Percentiles rank a stretch among this genome's conserved stretches.
phyloP scores from a whole-genome alignment of 768 basidiomycete genomes.

The Pleurotus platypus region DNA sequence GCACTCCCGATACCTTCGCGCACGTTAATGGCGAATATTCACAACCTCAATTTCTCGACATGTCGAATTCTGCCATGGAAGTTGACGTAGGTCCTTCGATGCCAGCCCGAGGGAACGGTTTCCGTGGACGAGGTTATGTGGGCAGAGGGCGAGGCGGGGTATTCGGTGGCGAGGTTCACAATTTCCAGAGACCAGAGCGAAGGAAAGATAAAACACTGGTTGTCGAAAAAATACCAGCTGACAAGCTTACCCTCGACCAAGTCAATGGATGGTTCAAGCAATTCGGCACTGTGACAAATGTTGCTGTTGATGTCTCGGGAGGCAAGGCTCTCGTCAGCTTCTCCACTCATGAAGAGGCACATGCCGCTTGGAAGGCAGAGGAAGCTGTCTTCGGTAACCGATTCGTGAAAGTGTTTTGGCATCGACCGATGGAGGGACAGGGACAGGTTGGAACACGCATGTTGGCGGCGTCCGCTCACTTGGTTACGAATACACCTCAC shows the following conservation, averaged over 20 bases:
- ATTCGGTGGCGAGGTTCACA: slow-evolving; percentile 64
- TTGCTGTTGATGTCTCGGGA: slow-evolving; percentile 74
- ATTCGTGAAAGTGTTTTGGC: slow-evolving; percentile 96
- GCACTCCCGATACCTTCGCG: not conserved
- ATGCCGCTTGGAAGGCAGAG: slow-evolving; percentile 87
- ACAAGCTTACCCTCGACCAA: slow-evolving; percentile 70
- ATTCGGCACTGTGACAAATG: slow-evolving; percentile 90
- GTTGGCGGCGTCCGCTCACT: slow-evolving; percentile 76
- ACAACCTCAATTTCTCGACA: slow-evolving; percentile 19
- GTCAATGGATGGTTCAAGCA: slow-evolving; percentile 89
- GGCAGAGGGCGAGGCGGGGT: slow-evolving; percentile 50
- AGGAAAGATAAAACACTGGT: slow-evolving; percentile 80
- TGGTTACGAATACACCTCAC: slow-evolving; percentile 54
- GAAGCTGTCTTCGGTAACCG: slow-evolving; percentile 94
- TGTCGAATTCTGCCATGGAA: slow-evolving; percentile 26
- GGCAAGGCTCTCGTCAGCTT: slow-evolving; percentile 89
- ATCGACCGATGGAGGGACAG: slow-evolving; percentile 88
- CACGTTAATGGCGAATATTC: slow-evolving; percentile 17
- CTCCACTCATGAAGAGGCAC: slow-evolving; percentile 76
- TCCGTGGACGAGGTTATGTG: slow-evolving; percentile 25
- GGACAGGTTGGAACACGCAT: slow-evolving; percentile 74
- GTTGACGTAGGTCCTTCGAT: slow-evolving; percentile 25
- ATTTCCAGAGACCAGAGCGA: slow-evolving; percentile 57
- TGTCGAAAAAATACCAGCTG: slow-evolving; percentile 90
- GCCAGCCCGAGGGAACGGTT: slow-evolving; percentile 15